Evolutionary conservation across 371 early-diverging fungal species (phyloP), one percentile per base, ranked within the genome.

Genomic region (Actinomortierella ambigua): DNA sequence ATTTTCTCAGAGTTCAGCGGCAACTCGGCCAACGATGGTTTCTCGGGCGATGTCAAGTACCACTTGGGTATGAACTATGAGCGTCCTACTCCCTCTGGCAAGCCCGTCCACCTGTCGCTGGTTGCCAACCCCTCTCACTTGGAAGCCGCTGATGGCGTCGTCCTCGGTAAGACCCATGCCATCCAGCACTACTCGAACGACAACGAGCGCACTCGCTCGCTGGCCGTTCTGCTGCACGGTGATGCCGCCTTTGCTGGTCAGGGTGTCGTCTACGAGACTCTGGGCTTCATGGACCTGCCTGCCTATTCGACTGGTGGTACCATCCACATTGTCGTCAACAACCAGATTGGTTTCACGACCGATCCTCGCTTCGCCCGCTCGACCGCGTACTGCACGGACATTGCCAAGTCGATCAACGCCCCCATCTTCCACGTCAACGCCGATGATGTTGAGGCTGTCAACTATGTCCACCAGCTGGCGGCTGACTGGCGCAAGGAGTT

Each of bases 291-390:
- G 63, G 96, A 97, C 65, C 82, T 98, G 53, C 97, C 98, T 20
- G 85, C 88, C 43, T 98, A 96, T 85, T 88, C 94, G 49, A 95
- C 95, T 29, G 98, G 98, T 62, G 98, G 98, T 55, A 95, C 97
- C 22, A 85, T 98, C 61, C 98, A 98, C 83, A 90, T 98, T 67
- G 91, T 98, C 52, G 94, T 96, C 76, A 98, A 98, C 88, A 98
- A 98, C 87, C 98, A 98, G 82, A 92, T 98, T 57, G 98, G 98
- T 53, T 98, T 96, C 82, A 98, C 98, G 24, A 98, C 98, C 24
- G 96, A 97, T 76, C 96, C 98, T 39, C 90, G 94, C 53, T 94
- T 92, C 77, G 86, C 95, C 47, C 94, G 98, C 49, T 96, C 96
- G 51, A 96, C 97, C 14, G 93, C 94, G 49, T 97, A 98, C 84